Evolutionary conservation across 805 yeast species (phyloP), one percentile per base, ranked within the genome.

Genomic region (Tetrapisispora fleetii): DNA sequence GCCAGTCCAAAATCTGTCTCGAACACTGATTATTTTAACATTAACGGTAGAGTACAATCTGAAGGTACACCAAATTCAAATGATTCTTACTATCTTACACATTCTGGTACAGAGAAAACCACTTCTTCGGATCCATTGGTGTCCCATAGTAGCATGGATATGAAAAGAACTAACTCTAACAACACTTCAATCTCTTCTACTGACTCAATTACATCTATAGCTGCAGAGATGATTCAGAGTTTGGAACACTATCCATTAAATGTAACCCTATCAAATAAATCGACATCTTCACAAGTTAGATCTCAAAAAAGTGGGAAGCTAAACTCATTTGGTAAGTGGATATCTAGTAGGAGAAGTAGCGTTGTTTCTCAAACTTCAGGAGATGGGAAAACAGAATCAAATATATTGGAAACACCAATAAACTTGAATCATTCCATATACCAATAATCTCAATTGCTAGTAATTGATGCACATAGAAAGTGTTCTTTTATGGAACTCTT

Each of bases 351-450:
- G 30, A 28, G 44, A 27, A 32, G 44, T 13, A 41, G 44, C 30
- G 22, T 41, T 3, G 37, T 28, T 10, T 41, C 44, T 13, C 44
- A 41, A 32, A n/a, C 17, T 19, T 41, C 37, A 18, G 17, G 18
- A 17, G 44, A 41, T 11, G 27, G 11, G 5, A 41, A 19, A 17
- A 2, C 40, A 36, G 32, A 30, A 24, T 21, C 30, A 43, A 41
- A 35, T 40, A 13, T 32, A 40, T 24, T 35, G 43, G 40, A 44
- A 42, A 43, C 39, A 42, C 54, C 50, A 35, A 22, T 37, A 6
- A 42, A 28, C 24, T 24, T 24, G 18, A 45, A 16, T 45, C 85
- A 80, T 62, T 67, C 80, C 61, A 79, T 76, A 54, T 72, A 74
- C 52, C 44, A 41, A 41, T 41, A 16, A 21, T 38, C 8, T 24